phyloP scores from a whole-genome alignment of 352 stramenopile species.

The Phytophthora tubulina region DNA sequence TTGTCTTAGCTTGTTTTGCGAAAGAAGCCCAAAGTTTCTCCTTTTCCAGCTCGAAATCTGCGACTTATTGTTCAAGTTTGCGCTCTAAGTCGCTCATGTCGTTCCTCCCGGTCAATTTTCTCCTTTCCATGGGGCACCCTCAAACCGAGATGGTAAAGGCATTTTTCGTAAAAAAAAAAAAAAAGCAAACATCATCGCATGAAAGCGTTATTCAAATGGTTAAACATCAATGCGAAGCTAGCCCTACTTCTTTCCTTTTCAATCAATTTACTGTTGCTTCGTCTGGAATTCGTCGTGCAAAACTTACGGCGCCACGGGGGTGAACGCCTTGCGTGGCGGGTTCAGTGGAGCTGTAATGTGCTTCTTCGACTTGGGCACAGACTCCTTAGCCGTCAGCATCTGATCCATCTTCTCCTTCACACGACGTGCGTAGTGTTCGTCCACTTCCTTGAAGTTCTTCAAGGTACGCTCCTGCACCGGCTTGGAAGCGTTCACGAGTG shows the following conservation, averaged over 20 bases:
- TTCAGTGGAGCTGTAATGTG: constrained; percentile 40
- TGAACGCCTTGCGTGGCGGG: constrained; percentile 45
- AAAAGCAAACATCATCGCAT: background rate
- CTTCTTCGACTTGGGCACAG: constrained; percentile 41
- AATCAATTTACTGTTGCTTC: constrained; percentile 3
- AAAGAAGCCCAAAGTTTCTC: constrained; percentile 65
- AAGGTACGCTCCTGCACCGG: constrained; percentile 43
- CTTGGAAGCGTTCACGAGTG: constrained; percentile 57
- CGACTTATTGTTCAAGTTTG: constrained; percentile 37
- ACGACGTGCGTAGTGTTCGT: constrained; percentile 42
- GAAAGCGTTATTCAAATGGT: constrained; percentile 6
- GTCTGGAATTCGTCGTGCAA: background rate
- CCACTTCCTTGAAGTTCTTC: constrained; percentile 47
- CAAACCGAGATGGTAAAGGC: background rate
- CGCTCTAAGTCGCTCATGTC: constrained; percentile 56
- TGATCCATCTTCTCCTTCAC: constrained; percentile 52
- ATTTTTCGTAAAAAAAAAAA: background rate
- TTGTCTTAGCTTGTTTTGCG: constrained; percentile 39
- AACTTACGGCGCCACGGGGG: constrained; percentile 38
- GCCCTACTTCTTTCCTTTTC: background rate
- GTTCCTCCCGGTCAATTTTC: constrained; percentile 32
- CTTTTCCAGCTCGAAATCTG: constrained; percentile 43
- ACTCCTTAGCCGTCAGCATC: constrained; percentile 39
- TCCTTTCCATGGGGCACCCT: constrained; percentile 12
- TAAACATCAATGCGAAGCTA: constrained; percentile 7